phyloP scores from a whole-genome alignment of 1,284 basidiomycete genomes.

The Entoloma clypeatum region DNA sequence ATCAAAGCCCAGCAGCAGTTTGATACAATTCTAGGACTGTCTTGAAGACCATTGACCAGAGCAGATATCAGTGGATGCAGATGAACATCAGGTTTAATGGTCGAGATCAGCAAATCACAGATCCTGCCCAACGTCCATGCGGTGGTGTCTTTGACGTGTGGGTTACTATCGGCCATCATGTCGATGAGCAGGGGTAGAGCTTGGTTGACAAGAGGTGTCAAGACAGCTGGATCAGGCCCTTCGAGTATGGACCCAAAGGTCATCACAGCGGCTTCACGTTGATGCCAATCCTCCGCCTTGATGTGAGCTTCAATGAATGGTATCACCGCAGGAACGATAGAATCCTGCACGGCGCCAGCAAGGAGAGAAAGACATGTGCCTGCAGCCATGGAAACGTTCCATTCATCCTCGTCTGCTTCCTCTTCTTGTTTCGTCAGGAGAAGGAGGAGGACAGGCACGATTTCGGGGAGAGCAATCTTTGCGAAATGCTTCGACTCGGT shows the following conservation, averaged over 20 bases:
- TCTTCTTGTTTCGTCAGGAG: constrained; percentile 93
- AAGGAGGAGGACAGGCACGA: constrained; percentile 87
- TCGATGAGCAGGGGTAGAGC: constrained; percentile 92
- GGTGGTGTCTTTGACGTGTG: constrained; percentile 94
- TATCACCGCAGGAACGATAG: constrained; percentile 89
- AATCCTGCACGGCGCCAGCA: constrained; percentile 88
- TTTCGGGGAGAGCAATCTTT: constrained; percentile 91
- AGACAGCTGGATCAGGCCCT: constrained; percentile 84
- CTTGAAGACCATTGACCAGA: constrained; percentile 78
- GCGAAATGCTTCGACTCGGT: constrained; percentile 90
- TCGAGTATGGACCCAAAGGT: constrained; percentile 97
- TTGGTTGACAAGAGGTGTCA: constrained; percentile 91
- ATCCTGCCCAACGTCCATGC: constrained; percentile 98
- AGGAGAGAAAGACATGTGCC: constrained; percentile 89
- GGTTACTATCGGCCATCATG: constrained; percentile 88
- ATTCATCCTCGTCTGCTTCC: constrained; percentile 97
- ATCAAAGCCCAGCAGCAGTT: constrained; percentile 98
- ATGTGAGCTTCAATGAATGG: constrained; percentile 99
- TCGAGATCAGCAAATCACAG: constrained; percentile 84
- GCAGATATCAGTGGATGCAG: constrained; percentile 82
- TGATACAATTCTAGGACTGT: constrained; percentile 83
- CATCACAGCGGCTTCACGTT: constrained; percentile 97
- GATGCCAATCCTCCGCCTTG: constrained; percentile 89
- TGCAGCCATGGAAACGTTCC: constrained; percentile 99
- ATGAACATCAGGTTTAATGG: constrained; percentile 89